Evolutionary conservation across 768 basidiomycete species (phyloP).

Genomic region (Tulasnella sp.): DNA sequence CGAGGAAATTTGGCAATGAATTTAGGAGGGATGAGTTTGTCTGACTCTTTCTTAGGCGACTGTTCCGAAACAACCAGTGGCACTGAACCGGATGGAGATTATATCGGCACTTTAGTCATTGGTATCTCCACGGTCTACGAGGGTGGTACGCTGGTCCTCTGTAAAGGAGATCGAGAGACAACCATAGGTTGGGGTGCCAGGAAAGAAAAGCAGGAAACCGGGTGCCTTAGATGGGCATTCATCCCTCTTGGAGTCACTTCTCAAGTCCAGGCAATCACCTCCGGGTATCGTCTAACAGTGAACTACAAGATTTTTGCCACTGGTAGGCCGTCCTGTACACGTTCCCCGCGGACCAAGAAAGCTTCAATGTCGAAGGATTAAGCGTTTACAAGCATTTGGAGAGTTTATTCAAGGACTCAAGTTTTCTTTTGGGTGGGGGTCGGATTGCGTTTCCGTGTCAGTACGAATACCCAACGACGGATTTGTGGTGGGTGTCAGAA

Average conservation of each 20-base stretch:
- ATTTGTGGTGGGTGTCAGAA: not conserved
- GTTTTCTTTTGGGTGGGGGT: not conserved
- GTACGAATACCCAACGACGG: not conserved
- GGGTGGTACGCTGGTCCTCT: constrained; percentile 45
- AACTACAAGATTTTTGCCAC: constrained; percentile 34
- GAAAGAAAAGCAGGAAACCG: not conserved
- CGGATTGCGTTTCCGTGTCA: not conserved
- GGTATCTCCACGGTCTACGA: constrained; percentile 47
- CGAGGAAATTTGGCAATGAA: too few species aligned
- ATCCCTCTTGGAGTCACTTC: constrained; percentile 47
- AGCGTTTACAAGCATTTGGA: not conserved
- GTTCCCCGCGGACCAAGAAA: not conserved
- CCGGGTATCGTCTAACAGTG: constrained; percentile 45
- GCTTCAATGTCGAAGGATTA: not conserved
- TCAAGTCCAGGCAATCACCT: constrained; percentile 42
- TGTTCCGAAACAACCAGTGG: constrained; percentile 53
- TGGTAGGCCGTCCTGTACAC: not conserved
- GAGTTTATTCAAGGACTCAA: not conserved
- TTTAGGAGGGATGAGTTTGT: too few species aligned
- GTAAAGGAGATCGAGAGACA: constrained; percentile 28
- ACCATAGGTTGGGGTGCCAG: not conserved
- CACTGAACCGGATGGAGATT: constrained; percentile 42
- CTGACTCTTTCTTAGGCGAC: constrained; percentile 32
- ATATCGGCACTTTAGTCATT: constrained; percentile 53
- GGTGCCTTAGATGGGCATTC: constrained; percentile 39